Conservation (phyloP, 2,329 filamentous ascomycete species). For the Sclerotinia sclerotiorum region DNA sequence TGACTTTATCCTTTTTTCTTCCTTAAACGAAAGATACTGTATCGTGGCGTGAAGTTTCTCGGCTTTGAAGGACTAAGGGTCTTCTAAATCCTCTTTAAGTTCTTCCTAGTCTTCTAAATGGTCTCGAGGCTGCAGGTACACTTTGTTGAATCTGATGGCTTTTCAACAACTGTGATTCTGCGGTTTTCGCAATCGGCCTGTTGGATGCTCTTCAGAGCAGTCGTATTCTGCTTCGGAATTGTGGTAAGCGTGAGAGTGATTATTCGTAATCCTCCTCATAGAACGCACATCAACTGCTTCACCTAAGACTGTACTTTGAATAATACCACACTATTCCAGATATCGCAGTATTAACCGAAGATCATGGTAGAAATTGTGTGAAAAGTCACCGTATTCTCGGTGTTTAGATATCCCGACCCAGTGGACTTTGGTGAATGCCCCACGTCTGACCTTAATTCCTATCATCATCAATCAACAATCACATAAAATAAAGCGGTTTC, state of each 20-base stretch:
- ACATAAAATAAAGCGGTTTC: neutral
- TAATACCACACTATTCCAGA: neutral
- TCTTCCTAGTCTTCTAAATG: neutral
- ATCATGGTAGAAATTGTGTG: neutral
- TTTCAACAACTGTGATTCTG: neutral
- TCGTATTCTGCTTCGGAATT: neutral
- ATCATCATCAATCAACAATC: neutral
- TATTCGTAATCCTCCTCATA: constrained; percentile 13
- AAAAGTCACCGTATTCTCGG: constrained; percentile 15
- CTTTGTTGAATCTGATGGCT: neutral
- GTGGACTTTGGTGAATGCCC: neutral
- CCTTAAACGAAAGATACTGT: neutral
- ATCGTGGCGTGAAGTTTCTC: neutral
- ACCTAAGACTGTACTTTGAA: neutral
- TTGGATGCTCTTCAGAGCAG: neutral
- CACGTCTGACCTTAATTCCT: constrained; percentile 7
- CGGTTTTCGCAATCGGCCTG: neutral
- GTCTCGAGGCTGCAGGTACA: constrained; percentile 9
- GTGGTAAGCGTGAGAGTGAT: neutral
- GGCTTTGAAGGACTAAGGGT: too few relatives aligned
- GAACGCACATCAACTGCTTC: constrained; percentile 9
- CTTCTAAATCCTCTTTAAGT: constrained; percentile 8
- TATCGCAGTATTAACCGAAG: constrained; percentile 16
- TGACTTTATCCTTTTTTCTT: neutral
- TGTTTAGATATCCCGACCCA: neutral